Evolutionary conservation across 176 grass and related monocot genomes (phyloP).

Genomic region (Carex myosuroides): DNA sequence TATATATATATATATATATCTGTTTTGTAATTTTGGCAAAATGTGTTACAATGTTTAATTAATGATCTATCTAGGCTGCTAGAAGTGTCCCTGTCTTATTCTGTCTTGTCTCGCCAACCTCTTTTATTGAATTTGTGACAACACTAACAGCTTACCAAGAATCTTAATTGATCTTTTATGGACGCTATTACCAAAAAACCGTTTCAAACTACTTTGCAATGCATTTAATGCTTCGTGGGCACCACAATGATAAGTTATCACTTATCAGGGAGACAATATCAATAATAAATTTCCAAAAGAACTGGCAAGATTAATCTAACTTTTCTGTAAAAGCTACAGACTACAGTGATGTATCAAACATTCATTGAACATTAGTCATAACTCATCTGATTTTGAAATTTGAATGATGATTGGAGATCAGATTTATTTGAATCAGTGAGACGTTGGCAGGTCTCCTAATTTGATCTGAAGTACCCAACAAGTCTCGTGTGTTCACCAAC

Average conservation of each 20-base stretch:
- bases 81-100: no score
- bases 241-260: slow-evolving; percentile 2
- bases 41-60: background rate
- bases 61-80: background rate
- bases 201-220: background rate
- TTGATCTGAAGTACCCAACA: slow-evolving; percentile 12
- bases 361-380: background rate
- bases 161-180: background rate
- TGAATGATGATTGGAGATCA: background rate
- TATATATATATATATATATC: background rate
- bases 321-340: slow-evolving; percentile 3
- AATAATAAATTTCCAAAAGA: slow-evolving; percentile 9
- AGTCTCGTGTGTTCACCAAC: slow-evolving; percentile 18
- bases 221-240: background rate
- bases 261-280: background rate
- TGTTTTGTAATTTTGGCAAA: background rate
- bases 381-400: background rate
- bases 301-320: background rate
- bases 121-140: background rate
- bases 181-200: background rate
- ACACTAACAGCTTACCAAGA: background rate
- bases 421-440: slow-evolving; percentile 2
- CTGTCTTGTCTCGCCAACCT: background rate
- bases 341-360: background rate
- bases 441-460: slow-evolving; percentile 17